phyloP scores from a whole-genome alignment of 768 basidiomycete genomes.

The Dictyophora rubrovolvata region DNA sequence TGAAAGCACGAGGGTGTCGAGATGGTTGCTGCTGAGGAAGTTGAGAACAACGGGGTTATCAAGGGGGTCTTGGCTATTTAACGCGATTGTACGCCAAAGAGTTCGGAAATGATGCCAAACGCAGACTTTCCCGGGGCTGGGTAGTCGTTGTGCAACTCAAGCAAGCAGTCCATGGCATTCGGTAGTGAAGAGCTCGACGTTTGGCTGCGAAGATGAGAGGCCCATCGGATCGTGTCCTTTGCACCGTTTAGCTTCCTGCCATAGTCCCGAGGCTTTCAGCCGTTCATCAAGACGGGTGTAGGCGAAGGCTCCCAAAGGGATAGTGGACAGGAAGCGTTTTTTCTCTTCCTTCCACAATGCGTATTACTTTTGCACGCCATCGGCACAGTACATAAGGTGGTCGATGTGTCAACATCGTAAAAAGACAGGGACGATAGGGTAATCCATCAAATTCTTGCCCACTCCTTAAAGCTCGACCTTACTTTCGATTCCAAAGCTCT shows the following conservation, averaged over 20 bases:
- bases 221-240: background rate
- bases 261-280: background rate
- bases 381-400: background rate
- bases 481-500: conserved; percentile 19
- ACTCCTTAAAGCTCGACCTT: conserved; percentile 29
- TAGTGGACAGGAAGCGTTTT: background rate
- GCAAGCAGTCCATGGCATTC: background rate
- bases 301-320: background rate
- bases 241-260: background rate
- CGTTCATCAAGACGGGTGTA: background rate
- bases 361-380: background rate
- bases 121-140: background rate
- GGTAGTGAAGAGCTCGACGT: background rate
- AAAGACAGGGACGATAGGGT: conserved; percentile 4
- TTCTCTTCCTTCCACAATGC: background rate
- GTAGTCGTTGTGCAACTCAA: background rate
- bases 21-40: background rate
- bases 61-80: conserved; percentile 30
- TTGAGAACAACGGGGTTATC: conserved; percentile 34
- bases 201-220: background rate
- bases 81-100: background rate
- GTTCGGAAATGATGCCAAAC: background rate
- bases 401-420: background rate
- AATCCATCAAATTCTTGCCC: conserved; percentile 32
- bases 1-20: background rate